These are phyloP conservation scores for Apiospora kogelbergensis DNA, from an alignment of 2,329 filamentous ascomycete species.

Conservation along the genomic window DNA sequence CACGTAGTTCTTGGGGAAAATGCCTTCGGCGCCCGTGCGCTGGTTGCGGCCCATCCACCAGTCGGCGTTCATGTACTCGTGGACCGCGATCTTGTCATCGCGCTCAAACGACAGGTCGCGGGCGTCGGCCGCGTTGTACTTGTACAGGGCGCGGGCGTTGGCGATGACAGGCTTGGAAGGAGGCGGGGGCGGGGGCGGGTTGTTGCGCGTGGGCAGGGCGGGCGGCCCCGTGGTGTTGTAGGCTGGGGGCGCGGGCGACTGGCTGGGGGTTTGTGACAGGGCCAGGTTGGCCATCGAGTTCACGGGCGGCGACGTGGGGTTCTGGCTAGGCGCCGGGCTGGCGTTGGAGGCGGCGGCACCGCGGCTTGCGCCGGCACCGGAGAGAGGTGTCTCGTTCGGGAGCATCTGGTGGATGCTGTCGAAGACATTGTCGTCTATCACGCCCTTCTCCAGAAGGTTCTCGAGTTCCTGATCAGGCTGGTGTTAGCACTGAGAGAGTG, in stretches of 20 bases:
- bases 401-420: conserved; percentile 73
- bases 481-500: conserved; percentile 18
- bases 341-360: conserved; percentile 31
- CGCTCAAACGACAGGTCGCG: conserved; percentile 81
- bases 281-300: conserved; percentile 45
- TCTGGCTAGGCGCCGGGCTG: conserved; percentile 22
- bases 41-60: conserved; percentile 94
- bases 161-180: conserved; percentile 61
- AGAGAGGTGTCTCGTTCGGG: conserved; percentile 67
- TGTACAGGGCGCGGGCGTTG: conserved; percentile 79
- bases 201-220: conserved; percentile 31
- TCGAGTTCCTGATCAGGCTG: conserved; percentile 74
- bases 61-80: conserved; percentile 93
- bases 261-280: conserved; percentile 29
- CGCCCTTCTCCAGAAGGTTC: conserved; percentile 77
- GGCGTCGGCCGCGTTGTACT: conserved; percentile 74
- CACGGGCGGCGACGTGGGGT: conserved; percentile 28
- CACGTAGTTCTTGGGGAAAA: conserved; percentile 94
- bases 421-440: conserved; percentile 75
- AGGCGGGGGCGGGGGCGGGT: conserved; percentile 42
- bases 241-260: conserved; percentile 46
- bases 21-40: conserved; percentile 81
- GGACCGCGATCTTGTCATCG: conserved; percentile 77
- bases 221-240: conserved; percentile 49
- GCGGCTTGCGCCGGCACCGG: conserved; percentile 42